Evolutionary conservation across 495 filamentous ascomycete genomes (phyloP), one percentile per base, ranked within the genome.

Genomic region (Bryoglossum gracile): DNA sequence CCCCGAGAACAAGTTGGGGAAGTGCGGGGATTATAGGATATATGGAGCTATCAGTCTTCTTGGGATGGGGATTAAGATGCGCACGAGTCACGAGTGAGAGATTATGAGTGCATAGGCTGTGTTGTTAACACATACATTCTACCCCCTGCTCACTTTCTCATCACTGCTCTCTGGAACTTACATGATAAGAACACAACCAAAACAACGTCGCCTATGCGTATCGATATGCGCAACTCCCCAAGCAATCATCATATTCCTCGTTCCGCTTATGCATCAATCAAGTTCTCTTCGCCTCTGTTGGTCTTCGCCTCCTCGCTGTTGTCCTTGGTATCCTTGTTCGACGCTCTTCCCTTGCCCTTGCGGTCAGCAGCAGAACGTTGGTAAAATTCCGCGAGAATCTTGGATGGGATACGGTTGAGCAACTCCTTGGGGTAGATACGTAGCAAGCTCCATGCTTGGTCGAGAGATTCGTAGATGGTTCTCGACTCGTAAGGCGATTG

Each of bases 371-470:
- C 68, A 21, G 79, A 80, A 50, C 94, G 77, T 55, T 81, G 76
- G 68, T 97, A 99, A 71, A 83, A 99, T 66, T 96, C 85, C 60
- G 94, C 82, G 50, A 99, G 76, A 37, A 94, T 70, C 68, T 94
- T 91, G 73, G 87, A 84, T 43, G 92, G 94, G 62, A 99, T 94
- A 70, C 90, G 87, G 71, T 97, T 99, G 57, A 99, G 84, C 59
- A 95, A 71, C 60, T 97, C 94, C 76, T 90, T 94, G 58, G 91
- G 90, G 71, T 91, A 97, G 66, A 97, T 94, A 57, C 94, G 79
- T 46, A 99, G 78, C 60, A 99, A 65, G 61, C 87, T 88, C 92
- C 92, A 99, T 52, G 92, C 94, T 57, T 90, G 80, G 62, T 99
- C 92, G 38, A 99, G 75, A 24, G 86, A 89, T 66, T 99, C 92